Evolutionary conservation across 495 filamentous ascomycete genomes (phyloP).

Genomic region (Penicillium nucicola): DNA sequence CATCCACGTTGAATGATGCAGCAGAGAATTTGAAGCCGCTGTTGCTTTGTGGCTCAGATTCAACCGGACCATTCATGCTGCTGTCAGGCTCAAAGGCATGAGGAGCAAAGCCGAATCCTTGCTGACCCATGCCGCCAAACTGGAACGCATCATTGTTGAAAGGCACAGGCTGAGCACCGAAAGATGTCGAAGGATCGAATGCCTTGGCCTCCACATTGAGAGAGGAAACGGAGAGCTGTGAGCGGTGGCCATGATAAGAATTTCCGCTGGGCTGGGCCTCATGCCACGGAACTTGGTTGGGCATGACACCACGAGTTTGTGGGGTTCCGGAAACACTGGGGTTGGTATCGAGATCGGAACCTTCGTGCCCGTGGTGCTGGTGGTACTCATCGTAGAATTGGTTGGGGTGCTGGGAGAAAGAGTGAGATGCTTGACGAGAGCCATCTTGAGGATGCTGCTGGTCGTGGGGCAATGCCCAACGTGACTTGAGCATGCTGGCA

Average conservation of each 20-base stretch:
- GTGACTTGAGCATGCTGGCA: conserved; percentile 36
- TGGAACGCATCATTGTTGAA: conserved; percentile 57
- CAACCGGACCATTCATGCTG: conserved; percentile 2
- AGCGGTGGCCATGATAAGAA: conserved; percentile 50
- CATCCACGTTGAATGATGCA: conserved; percentile 75
- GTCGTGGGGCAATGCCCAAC: conserved; percentile 36
- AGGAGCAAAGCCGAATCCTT: conserved; percentile 58
- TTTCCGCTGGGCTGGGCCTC: conserved; percentile 35
- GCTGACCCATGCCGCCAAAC: conserved; percentile 32
- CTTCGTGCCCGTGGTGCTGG: conserved; percentile 47
- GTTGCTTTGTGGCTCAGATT: conserved; percentile 13
- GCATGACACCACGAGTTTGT: conserved; percentile 29
- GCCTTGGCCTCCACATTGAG: conserved; percentile 86
- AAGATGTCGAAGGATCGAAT: conserved; percentile 70
- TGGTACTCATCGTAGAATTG: conserved; percentile 36
- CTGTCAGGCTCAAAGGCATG: conserved; percentile 67
- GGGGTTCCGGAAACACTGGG: conserved; percentile 70
- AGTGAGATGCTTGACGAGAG: conserved; percentile 11
- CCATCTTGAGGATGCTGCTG: conserved; percentile 22
- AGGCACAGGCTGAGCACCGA: conserved; percentile 54
- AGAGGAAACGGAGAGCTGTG: conserved; percentile 68
- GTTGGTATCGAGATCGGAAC: conserved; percentile 73
- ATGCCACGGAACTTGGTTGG: conserved; percentile 39
- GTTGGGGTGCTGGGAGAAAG: conserved; percentile 32
- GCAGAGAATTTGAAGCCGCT: conserved; percentile 73